These are phyloP conservation scores for Panus rudis DNA, from an alignment of 768 basidiomycete genomes.

Conservation along the genomic window DNA sequence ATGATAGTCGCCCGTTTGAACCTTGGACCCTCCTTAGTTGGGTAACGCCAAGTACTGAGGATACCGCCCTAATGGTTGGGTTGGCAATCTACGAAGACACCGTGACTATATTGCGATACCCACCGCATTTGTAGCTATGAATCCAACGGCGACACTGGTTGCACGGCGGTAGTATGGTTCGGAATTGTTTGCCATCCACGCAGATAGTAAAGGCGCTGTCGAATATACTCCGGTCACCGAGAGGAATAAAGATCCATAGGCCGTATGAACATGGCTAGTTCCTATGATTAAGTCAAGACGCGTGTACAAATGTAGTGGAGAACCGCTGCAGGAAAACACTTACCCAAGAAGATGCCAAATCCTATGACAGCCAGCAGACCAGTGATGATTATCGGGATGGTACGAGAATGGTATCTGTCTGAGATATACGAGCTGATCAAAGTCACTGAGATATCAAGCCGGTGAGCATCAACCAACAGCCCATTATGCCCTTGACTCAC, in stretches of 20 bases:
- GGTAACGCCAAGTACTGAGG: too few relatives aligned
- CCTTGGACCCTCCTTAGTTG: too few relatives aligned
- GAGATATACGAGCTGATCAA: slow-evolving; percentile 40
- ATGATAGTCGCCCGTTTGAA: too few relatives aligned
- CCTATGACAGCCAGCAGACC: slow-evolving; percentile 39
- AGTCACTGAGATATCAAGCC: slow-evolving; percentile 24
- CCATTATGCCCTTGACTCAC: slow-evolving; percentile 6
- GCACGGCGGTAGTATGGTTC: too few relatives aligned
- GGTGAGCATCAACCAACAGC: background rate
- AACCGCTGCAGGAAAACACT: slow-evolving; percentile 12
- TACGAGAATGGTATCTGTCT: slow-evolving; percentile 46
- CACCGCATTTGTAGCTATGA: too few relatives aligned
- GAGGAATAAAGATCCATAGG: slow-evolving; percentile 53
- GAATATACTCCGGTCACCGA: slow-evolving; percentile 46
- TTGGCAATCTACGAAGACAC: too few relatives aligned
- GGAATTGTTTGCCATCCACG: slow-evolving; percentile 58
- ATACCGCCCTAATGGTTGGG: too few relatives aligned
- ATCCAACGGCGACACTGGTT: too few relatives aligned
- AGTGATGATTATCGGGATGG: slow-evolving; percentile 37
- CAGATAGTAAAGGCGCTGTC: slow-evolving; percentile 44
- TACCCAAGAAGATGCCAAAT: slow-evolving; percentile 51
- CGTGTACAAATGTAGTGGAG: slow-evolving; percentile 1
- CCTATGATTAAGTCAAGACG: slow-evolving; percentile 4
- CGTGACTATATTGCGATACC: too few relatives aligned
- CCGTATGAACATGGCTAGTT: slow-evolving; percentile 31